phyloP scores from a whole-genome alignment of 1,284 basidiomycete species.

The Cutaneotrichosporon cyanovorans region DNA sequence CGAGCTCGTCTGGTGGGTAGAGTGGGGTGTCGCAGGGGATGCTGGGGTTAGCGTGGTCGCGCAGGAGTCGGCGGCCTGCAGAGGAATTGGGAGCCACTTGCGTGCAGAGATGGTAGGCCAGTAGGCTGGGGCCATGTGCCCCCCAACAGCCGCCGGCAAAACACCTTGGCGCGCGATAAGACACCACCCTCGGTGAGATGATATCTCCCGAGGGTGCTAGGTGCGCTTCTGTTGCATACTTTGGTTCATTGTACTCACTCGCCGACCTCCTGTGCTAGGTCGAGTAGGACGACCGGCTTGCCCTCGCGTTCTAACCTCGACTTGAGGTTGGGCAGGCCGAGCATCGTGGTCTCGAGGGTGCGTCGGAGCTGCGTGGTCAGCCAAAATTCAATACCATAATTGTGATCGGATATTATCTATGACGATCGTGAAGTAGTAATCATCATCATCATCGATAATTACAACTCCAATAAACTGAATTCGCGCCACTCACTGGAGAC shows the following conservation, averaged over 20 bases:
- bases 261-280: conserved; percentile 42
- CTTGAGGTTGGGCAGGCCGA: conserved; percentile 36
- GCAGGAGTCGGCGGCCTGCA: not conserved
- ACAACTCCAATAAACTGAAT: no score
- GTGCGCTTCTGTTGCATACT: no score
- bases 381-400: no score
- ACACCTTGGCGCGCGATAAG: no score
- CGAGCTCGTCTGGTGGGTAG: conserved; percentile 29
- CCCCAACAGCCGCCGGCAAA: no score
- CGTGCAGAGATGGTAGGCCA: no score
- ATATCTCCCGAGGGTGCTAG: no score
- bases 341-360: conserved; percentile 43
- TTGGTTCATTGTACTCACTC: conserved; percentile 21
- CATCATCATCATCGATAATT: no score
- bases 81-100: not conserved
- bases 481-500: conserved; percentile 39
- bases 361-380: conserved; percentile 33
- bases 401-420: no score
- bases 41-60: conserved; percentile 11
- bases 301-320: conserved; percentile 29
- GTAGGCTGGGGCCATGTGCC: no score
- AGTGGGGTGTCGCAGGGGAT: conserved; percentile 42
- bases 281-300: conserved; percentile 37
- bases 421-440: no score
- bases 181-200: no score